Conservation (phyloP, 805 yeast genomes). For the Ogataea glucozyma region DNA sequence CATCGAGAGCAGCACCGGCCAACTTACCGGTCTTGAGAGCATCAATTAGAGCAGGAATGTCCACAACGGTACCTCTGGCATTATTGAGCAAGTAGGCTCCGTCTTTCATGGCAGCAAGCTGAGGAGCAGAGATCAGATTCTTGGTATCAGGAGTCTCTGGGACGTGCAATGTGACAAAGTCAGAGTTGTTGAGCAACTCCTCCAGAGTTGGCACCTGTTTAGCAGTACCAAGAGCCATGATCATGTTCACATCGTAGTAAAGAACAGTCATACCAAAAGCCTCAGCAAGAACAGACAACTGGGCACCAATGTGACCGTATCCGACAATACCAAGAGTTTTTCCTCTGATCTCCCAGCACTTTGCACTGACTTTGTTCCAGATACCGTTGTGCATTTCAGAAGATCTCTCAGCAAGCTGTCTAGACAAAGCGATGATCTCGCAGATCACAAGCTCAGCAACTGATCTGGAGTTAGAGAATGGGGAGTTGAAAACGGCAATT, state of each 20-base stretch:
- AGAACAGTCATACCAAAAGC: slow-evolving; percentile 96
- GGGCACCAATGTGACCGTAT: slow-evolving; percentile 98
- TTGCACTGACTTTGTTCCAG: slow-evolving; percentile 94
- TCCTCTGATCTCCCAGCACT: slow-evolving; percentile 99
- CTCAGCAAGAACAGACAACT: slow-evolving; percentile 94
- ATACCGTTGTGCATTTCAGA: slow-evolving; percentile 94
- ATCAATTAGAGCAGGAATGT: slow-evolving; percentile 87
- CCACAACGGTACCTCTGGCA: slow-evolving; percentile 96
- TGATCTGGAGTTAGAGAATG: slow-evolving; percentile 96
- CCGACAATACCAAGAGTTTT: slow-evolving; percentile 97
- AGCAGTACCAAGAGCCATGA: slow-evolving; percentile 97
- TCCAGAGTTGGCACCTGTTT: slow-evolving; percentile 85
- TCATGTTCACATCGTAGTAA: slow-evolving; percentile 87
- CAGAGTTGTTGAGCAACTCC: slow-evolving; percentile 77
- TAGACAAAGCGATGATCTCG: slow-evolving; percentile 88
- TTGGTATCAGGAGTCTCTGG: slow-evolving; percentile 94
- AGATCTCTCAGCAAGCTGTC: slow-evolving; percentile 96
- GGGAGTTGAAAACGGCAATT: slow-evolving; percentile 88
- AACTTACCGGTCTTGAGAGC: slow-evolving; percentile 92
- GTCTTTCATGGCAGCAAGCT: slow-evolving; percentile 93
- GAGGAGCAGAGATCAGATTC: slow-evolving; percentile 84
- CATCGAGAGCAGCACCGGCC: slow-evolving; percentile 97
- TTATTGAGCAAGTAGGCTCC: slow-evolving; percentile 95
- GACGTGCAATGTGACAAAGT: slow-evolving; percentile 90
- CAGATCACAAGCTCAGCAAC: slow-evolving; percentile 97